Base-by-base conservation (phyloP, 2,329 filamentous ascomycete genomes). In the Alternaria consortialis region DNA sequence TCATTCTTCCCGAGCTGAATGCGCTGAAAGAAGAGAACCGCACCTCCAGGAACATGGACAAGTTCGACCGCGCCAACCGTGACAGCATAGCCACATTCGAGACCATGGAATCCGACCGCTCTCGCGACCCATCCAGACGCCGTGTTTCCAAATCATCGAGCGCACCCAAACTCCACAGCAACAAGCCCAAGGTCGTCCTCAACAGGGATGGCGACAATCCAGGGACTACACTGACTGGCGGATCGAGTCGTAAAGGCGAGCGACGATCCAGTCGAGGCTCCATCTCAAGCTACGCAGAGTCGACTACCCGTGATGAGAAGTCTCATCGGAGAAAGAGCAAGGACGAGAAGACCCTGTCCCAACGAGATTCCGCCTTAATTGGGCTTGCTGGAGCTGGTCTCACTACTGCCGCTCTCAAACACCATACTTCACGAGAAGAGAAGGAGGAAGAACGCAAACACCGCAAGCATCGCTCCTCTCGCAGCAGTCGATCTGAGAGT, bases 1-100 rank as follows among this genome's bases (percentile, higher is more conserved):
- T 97, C 51, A 97, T 97, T 54, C 81, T 99, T 3, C 95, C 95
- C 0, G 94, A 99, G 78, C 84, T 99, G 44, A 94, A 93, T 70
- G 92, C 93, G 9, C 83, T 99, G 56, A 97, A 97, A 78, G 89
- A 94, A 71, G 93, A 97, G 74, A 91, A 94, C 76, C 94, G 92
- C 77, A 90, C 90, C 66, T 88, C 90, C 64, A 86, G 90, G 66
- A 90, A 88, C 70, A 87, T 87, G 11, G 87, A 87, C 56, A 90
- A 89, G 59, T 94, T 91, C 32, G 86, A 90, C 31, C 84, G 84
- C 56, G 86, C 88, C 83, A 73, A 75, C 29, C 71, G 72, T 9
- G 73, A 77, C 31, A 78, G 73, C 53, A 64, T 61, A 48, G 60
- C 64, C 36, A 86, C 72, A 2, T 75, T 88, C 69, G 87, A 88